Conservation (phyloP, 2,329 filamentous ascomycete species). For the Diaporthe humulicola region DNA sequence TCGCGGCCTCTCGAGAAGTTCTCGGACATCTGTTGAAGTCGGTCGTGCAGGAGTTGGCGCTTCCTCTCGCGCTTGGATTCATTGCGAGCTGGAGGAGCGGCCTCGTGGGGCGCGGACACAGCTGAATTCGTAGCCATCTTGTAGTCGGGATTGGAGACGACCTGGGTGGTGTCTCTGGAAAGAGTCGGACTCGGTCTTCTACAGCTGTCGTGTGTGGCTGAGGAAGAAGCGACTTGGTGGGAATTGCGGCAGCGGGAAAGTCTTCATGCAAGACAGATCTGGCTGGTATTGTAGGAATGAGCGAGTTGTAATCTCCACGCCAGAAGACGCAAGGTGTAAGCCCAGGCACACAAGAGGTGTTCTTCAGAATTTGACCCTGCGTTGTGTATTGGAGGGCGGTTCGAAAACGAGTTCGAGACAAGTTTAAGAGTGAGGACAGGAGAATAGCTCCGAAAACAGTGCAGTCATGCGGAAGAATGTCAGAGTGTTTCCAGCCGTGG, state of each 20-base stretch:
- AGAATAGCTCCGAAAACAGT: slow-evolving; percentile 6
- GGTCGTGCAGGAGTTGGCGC: slow-evolving; percentile 84
- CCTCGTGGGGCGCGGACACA: slow-evolving; percentile 27
- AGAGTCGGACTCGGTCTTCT: not conserved
- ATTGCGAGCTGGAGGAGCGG: slow-evolving; percentile 36
- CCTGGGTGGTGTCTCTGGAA: not conserved
- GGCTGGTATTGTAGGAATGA: not conserved
- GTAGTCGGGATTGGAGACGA: not conserved
- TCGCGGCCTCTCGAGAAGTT: slow-evolving; percentile 87
- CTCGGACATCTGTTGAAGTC: slow-evolving; percentile 80
- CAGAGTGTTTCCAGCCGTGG: slow-evolving; percentile 17
- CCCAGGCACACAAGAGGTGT: not conserved
- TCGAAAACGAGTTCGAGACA: slow-evolving; percentile 9
- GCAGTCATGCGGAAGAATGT: not conserved
- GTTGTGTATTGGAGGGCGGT: slow-evolving; percentile 20
- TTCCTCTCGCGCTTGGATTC: slow-evolving; percentile 91
- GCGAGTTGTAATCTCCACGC: not conserved
- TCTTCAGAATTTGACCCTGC: not conserved
- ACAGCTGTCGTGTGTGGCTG: not conserved
- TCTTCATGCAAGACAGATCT: not conserved
- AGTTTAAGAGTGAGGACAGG: slow-evolving; percentile 5
- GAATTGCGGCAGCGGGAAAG: not conserved
- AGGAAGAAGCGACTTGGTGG: not conserved
- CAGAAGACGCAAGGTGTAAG: not conserved
- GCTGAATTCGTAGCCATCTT: slow-evolving; percentile 40